phyloP scores from a whole-genome alignment of 2,329 filamentous ascomycete species.

The Claviceps lovelessii region DNA sequence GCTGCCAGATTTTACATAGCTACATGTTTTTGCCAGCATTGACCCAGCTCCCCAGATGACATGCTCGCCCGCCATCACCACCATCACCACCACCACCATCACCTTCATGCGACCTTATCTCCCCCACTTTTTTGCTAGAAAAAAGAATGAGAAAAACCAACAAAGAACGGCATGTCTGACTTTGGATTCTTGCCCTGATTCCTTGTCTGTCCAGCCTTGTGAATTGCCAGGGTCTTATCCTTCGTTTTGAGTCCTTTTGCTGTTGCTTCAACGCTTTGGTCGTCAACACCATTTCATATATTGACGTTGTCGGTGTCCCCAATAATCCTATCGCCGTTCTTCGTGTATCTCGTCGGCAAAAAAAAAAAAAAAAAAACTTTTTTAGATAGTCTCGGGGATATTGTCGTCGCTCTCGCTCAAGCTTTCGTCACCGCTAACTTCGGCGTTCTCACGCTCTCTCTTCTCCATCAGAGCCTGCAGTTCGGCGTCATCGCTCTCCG shows the following conservation, averaged over 20 bases:
- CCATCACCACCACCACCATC: not conserved
- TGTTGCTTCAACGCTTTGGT: not conserved
- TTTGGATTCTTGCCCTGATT: not conserved
- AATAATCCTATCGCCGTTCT: not conserved
- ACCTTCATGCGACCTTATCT: not conserved
- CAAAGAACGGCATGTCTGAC: not conserved
- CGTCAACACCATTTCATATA: not conserved
- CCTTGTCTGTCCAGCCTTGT: not conserved
- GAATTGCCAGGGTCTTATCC: not conserved
- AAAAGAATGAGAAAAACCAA: not conserved
- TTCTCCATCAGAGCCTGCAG: constrained; percentile 98
- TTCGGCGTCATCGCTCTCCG: constrained; percentile 94
- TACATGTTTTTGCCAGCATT: constrained; percentile 3
- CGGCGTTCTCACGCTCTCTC: constrained; percentile 91
- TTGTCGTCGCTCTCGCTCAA: constrained; percentile 91
- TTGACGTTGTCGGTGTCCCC: not conserved
- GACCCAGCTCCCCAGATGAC: not conserved
- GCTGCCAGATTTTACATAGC: not conserved
- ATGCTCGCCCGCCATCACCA: not conserved
- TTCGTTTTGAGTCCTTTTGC: not conserved
- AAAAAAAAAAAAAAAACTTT: constrained; percentile 2
- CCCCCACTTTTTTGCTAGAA: not conserved
- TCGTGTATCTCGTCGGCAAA: not conserved
- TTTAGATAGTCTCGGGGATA: constrained; percentile 28
- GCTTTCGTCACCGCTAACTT: constrained; percentile 95